A percentile compares a stretch with the other conserved stretches of the same genome.
Conservation (phyloP, 2,329 filamentous ascomycete species). For the Xylariaceae sp. region DNA sequence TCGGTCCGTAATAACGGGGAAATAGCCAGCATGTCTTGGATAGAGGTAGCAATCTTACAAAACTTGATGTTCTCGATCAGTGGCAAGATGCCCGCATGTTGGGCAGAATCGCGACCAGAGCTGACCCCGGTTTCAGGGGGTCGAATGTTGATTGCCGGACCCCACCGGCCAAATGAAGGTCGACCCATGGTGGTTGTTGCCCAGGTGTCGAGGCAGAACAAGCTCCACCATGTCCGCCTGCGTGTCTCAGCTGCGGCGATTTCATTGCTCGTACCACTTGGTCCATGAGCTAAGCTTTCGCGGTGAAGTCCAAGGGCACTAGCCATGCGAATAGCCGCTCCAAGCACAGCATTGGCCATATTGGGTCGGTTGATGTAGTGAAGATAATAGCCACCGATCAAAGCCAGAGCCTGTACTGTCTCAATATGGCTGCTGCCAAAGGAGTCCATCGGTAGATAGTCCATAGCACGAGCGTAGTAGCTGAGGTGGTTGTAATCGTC, state of each 20-base stretch:
- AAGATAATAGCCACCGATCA: slow-evolving; percentile 72
- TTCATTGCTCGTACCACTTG: slow-evolving; percentile 33
- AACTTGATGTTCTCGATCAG: slow-evolving; percentile 74
- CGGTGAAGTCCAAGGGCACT: slow-evolving; percentile 68
- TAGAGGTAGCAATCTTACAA: slow-evolving; percentile 72
- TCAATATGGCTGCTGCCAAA: slow-evolving; percentile 70
- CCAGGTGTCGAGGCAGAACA: slow-evolving; percentile 73
- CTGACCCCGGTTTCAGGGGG: slow-evolving; percentile 52
- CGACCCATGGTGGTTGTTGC: slow-evolving; percentile 66
- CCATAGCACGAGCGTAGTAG: slow-evolving; percentile 66
- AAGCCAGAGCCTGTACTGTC: slow-evolving; percentile 64
- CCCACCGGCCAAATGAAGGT: slow-evolving; percentile 64
- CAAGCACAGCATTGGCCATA: slow-evolving; percentile 69
- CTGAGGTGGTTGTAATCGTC: slow-evolving; percentile 64
- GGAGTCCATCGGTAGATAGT: slow-evolving; percentile 61
- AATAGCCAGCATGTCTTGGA: slow-evolving; percentile 71
- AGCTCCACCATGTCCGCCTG: slow-evolving; percentile 68
- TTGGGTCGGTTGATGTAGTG: slow-evolving; percentile 76
- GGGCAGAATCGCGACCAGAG: slow-evolving; percentile 45
- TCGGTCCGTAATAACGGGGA: slow-evolving; percentile 62
- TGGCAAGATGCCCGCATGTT: slow-evolving; percentile 63
- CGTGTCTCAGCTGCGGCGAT: slow-evolving; percentile 56
- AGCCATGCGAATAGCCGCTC: slow-evolving; percentile 69
- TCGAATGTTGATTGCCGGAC: slow-evolving; percentile 63
- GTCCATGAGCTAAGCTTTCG: slow-evolving; percentile 45